Base-by-base conservation (phyloP, 2,329 filamentous ascomycete genomes). In the Colletotrichum simmondsii region DNA sequence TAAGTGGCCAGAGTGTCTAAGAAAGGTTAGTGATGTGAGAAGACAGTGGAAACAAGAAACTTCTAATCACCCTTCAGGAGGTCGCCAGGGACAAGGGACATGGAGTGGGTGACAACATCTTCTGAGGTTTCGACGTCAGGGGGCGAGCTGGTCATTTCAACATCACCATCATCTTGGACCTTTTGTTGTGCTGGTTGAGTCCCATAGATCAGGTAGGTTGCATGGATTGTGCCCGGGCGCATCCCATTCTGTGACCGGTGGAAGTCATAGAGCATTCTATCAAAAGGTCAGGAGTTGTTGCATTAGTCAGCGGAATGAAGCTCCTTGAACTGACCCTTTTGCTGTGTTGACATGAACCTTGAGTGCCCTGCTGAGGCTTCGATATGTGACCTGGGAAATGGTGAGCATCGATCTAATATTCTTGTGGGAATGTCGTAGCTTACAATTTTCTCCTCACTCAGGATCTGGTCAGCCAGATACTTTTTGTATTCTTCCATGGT, bases 181-280 rank as follows among this genome's bases (percentile, higher is more conserved):
- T 83, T 81, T 22, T 80, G 79, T 22, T 80, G 79, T 6, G 78
- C 78, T 65, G 83, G 86, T 78, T 90, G 93, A 26, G 86, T 89
- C 52, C 96, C 97, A 63, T 92, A 93, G 58, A 99, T 80, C 61
- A 98, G 86, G 83, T 98, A 99, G n/a, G 95, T 98, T 57, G 96
- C 97, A 83, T 97, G 91, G n/a, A 98, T 87, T 30, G 91, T 92
- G 26, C 91, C 89, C 0, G 93, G 88, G 73, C 91, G 93, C 81
- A 93, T 94, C 67, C 86, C 87, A 81, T 95, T 97, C 80, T 97
- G 93, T 69, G 87, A 90, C 74, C 88, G 87, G 81, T 98, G 91
- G 77, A 97, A 98, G 37, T 97, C 94, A 82, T 91, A 97, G 19
- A 95, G 90, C 90, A 97, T 97, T 81, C 93, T 97, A 65, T 22